A percentile compares a stretch with the other conserved stretches of the same genome.
These are phyloP conservation scores for Leptodermis oblonga DNA, from an alignment of 257 asterid genomes.

Conservation along the genomic window DNA sequence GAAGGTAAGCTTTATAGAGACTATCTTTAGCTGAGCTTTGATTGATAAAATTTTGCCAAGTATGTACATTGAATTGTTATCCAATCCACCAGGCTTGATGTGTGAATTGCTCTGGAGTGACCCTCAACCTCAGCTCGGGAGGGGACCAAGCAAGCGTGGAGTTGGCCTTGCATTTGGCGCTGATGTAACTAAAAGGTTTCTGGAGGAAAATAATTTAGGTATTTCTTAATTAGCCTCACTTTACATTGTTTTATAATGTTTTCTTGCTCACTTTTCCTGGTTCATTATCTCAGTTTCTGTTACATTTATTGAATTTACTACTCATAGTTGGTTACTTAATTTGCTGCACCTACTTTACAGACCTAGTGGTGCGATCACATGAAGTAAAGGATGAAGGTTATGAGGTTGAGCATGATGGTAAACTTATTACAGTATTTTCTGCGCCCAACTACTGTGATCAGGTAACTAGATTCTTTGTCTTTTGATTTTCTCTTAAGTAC, in stretches of 20 bases:
- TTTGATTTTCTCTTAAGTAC: constrained; percentile 11
- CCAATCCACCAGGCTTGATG: constrained; percentile 69
- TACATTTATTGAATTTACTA: neutral
- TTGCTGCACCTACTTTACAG: constrained; percentile 34
- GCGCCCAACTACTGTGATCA: constrained; percentile 99
- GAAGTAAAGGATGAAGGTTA: constrained; percentile 99
- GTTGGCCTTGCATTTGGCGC: constrained; percentile 95
- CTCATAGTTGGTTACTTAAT: neutral
- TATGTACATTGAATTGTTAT: neutral
- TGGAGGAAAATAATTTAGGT: constrained; percentile 92
- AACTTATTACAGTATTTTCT: constrained; percentile 93
- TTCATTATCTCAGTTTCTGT: neutral
- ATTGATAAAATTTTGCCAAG: too few species aligned
- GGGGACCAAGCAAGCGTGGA: constrained; percentile 99
- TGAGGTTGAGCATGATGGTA: constrained; percentile 95
- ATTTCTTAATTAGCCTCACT: constrained; percentile 11
- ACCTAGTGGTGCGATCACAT: constrained; percentile 96
- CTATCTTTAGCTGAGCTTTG: neutral
- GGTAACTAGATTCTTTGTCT: constrained; percentile 43
- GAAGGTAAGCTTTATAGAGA: constrained; percentile 58
- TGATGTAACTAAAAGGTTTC: constrained; percentile 83
- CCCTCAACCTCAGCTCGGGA: constrained; percentile 98
- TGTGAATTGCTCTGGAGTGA: constrained; percentile 99
- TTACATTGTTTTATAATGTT: neutral
- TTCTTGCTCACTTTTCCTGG: neutral